Evolutionary conservation across 2,329 filamentous ascomycete species (phyloP), one percentile per base, ranked within the genome.

Genomic region (Aphanocladium album): DNA sequence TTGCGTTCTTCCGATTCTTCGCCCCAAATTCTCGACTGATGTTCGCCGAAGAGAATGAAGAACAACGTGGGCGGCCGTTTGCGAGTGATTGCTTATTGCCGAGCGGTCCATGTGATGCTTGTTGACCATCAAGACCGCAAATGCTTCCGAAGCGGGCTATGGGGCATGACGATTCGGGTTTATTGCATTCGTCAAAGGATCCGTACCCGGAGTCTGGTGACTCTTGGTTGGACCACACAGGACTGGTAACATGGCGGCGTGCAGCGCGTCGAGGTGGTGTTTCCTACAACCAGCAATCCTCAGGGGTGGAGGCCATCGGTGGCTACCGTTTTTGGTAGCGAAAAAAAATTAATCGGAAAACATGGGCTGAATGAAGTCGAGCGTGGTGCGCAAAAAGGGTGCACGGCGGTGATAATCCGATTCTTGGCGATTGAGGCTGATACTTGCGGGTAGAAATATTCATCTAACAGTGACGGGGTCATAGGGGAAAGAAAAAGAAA

Each of bases 191-290:
- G 12, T 62, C 64, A 21, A 71, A 69, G 25, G 72, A 71, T 37
- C 63, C 62, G 53, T 74, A 74, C 17, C 68, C 70, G 19, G 72
- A 72, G 43, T 72, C 72, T 17, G 62, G 60, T 21, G 47, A 54
- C 2, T 25, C 54, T 21, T 37, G 45, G n/a, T 23, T 19, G 16
- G 49, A 46, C 17, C 19, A 19, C 21, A 45, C 35, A 21, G 59
- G 53, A 30, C 45, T 57, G 35, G 52, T 51, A 9, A 54, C 39
- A 56, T 53, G 45, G 46, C 52, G 52, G 16, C 23, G 25, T 53
- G 30, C 21, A 14, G 52, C 21, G 46, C 47, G 61, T 21, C 25
- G 57, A 46, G 46, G 52, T 46, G 59, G 59, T n/a, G 53, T 57
- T 6, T 57, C 53, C 43, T 46, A 57, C 19, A 30, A 51, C 59